A percentile compares a stretch with the other conserved stretches of the same genome.
Evolutionary conservation across 2,329 filamentous ascomycete genomes (phyloP).

Genomic region (Pseudocercospora eumusae): DNA sequence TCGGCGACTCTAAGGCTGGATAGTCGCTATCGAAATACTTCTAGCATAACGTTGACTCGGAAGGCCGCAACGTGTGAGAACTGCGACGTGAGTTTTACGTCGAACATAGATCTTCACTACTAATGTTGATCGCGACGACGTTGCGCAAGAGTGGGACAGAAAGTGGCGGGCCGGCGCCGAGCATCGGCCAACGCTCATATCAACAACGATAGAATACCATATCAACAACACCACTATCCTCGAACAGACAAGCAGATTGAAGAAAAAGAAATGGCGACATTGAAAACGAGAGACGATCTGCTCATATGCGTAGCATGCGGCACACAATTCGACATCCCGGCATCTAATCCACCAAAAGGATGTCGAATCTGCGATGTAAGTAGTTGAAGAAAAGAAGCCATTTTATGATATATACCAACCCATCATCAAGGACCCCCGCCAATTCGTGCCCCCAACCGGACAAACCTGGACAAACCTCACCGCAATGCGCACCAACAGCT

Average conservation of each 20-base stretch:
- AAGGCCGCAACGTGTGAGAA: background rate
- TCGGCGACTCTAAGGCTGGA: too few relatives aligned
- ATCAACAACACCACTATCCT: background rate
- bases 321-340: constrained; percentile 64
- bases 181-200: constrained; percentile 5
- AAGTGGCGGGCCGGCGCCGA: background rate
- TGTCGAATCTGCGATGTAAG: constrained; percentile 76
- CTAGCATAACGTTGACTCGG: too few relatives aligned
- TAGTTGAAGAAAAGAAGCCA: too few relatives aligned
- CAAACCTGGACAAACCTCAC: constrained; percentile 67
- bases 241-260: background rate
- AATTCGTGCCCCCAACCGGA: constrained; percentile 65
- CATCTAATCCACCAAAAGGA: constrained; percentile 52
- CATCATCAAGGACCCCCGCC: constrained; percentile 65
- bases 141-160: background rate
- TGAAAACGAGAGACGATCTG: constrained; percentile 39
- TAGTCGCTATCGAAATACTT: too few relatives aligned
- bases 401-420: too few relatives aligned
- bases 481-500: constrained; percentile 38
- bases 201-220: background rate
- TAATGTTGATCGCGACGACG: background rate
- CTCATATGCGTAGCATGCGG: constrained; percentile 70
- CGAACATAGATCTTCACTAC: background rate
- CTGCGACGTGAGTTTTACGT: background rate
- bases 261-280: background rate